phyloP scores from a whole-genome alignment of 108 stramenopile genomes.

The Seminavis robusta region DNA sequence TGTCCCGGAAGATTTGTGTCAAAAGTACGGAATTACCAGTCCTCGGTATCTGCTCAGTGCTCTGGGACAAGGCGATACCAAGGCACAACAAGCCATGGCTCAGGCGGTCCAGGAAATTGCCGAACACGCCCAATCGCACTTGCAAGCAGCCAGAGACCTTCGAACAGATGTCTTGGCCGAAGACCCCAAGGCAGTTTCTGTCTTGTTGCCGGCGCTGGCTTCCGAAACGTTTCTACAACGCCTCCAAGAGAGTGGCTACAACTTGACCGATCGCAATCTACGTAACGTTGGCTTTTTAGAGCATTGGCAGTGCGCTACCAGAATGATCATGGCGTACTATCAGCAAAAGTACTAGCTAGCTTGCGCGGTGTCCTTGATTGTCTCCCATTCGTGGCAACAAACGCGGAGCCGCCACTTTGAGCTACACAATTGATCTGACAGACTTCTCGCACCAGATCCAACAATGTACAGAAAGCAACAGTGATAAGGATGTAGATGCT shows the following conservation, averaged over 20 bases:
- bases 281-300: conserved; percentile 23
- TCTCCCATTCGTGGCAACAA: too few species aligned
- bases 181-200: background rate
- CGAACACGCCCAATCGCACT: conserved; percentile 2
- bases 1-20: conserved; percentile 24
- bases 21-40: conserved; percentile 22
- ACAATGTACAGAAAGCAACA: too few species aligned
- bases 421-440: too few species aligned
- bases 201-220: conserved; percentile 19
- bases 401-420: too few species aligned
- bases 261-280: conserved; percentile 29
- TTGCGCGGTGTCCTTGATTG: too few species aligned
- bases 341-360: background rate
- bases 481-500: too few species aligned
- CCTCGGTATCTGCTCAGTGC: conserved; percentile 32
- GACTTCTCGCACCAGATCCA: too few species aligned
- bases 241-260: conserved; percentile 10
- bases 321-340: conserved; percentile 7
- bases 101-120: conserved; percentile 18
- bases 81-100: conserved; percentile 8
- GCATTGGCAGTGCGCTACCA: conserved; percentile 7
- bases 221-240: conserved; percentile 29
- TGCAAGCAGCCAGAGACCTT: conserved; percentile 13
- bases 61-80: conserved; percentile 24
- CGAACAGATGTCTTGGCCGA: background rate